Percentiles rank a stretch among this genome's conserved stretches.
phyloP scores from a whole-genome alignment of 2,329 filamentous ascomycete genomes.

The Paecilomyces niveus region DNA sequence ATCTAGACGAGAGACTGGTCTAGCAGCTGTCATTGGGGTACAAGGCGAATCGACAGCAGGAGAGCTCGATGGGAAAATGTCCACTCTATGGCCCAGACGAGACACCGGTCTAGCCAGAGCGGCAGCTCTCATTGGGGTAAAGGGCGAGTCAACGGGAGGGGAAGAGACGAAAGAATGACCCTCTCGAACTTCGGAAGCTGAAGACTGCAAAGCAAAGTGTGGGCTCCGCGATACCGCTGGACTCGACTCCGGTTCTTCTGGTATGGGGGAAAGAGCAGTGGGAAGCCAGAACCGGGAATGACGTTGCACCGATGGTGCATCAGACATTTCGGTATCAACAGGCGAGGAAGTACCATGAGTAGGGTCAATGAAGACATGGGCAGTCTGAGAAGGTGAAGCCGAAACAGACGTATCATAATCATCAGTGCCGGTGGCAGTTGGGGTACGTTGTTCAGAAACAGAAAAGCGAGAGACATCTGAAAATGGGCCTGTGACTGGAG shows the following conservation, averaged over 20 bases:
- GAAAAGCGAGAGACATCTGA: not conserved
- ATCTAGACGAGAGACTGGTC: not conserved
- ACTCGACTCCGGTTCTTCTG: slow-evolving; percentile 7
- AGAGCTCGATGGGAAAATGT: not conserved
- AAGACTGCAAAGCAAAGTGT: not conserved
- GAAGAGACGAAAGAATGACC: not conserved
- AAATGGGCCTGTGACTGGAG: not conserved
- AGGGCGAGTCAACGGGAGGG: not conserved
- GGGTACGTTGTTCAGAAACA: not conserved
- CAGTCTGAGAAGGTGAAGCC: not conserved
- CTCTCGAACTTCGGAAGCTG: not conserved
- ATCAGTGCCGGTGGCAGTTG: not conserved
- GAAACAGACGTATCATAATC: not conserved
- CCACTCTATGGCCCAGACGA: not conserved
- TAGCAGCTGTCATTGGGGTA: not conserved
- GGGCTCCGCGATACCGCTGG: not conserved
- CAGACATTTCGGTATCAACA: slow-evolving; percentile 3
- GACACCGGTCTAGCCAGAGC: not conserved
- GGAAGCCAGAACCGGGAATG: slow-evolving; percentile 1
- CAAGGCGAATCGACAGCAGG: not conserved
- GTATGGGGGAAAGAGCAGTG: slow-evolving; percentile 9
- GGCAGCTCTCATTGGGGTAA: not conserved
- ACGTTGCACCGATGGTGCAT: slow-evolving; percentile 2
- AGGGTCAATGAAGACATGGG: not conserved
- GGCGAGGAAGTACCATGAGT: slow-evolving; percentile 3